Evolutionary conservation across 2,329 filamentous ascomycete species (phyloP), one percentile per base, ranked within the genome.

Genomic region (Stemphylium vesicarium): DNA sequence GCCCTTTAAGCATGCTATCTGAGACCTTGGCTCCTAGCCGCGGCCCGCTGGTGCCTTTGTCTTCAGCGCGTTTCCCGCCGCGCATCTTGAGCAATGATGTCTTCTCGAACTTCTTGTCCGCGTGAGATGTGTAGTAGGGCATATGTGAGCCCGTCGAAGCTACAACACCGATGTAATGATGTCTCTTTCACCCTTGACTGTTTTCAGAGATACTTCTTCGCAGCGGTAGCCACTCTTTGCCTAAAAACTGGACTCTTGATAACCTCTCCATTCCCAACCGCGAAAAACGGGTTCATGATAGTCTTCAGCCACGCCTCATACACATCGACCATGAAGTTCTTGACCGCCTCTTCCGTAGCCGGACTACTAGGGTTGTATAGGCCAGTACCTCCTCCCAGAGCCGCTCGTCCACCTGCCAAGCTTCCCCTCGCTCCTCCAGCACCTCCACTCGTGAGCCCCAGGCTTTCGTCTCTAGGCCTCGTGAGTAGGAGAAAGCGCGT

Each of bases 291-390:
- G 72, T 87, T 98, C 95, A 99, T 98, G 53, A 93, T 87, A 11
- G 93, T 91, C 83, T 99, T 99, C 62, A 96, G 86, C 88, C 94
- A 99, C 65, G 88, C 92, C 78, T 99, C 95, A 78, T 97, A 98
- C 11, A 97, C 90, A 73, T 99, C 95, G 6, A 85, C 83, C 80
- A 99, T 96, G 80, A 98, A 99, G 77, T 91, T 91, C 73, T 92
- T 88, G 66, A 98, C 90, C 4, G 95, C 94, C 79, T 99, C 95
- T 78, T 99, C 95, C 4, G 94, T 96, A 73, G 94, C 91, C 5
- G 92, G 88, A 55, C 88, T 90, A 2, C 88, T 94, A 0, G 94
- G 94, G 75, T 96, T 97, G 63, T 76, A 77, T 88, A 57, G 85
- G 87, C 65, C 66, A 40, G 57, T 60, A 10, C 59, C 62, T 16